These are phyloP conservation scores for Fusarium humuli DNA, from an alignment of 2,329 filamentous ascomycete species.

Conservation along the genomic window DNA sequence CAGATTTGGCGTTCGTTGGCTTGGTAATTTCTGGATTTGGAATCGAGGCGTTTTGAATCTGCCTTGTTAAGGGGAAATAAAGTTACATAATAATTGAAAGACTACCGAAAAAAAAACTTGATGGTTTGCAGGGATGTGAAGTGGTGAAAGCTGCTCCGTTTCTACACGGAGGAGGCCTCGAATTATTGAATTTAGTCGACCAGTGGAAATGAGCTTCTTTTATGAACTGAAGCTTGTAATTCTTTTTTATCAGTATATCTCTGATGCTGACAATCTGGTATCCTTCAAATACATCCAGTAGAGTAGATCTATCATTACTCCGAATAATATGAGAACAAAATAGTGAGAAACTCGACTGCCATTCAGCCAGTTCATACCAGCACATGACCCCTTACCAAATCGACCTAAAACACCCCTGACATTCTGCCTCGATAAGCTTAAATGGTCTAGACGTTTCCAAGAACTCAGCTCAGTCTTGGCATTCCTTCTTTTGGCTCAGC, in stretches of 20 bases:
- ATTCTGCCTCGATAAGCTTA: constrained; percentile 21
- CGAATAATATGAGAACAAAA: no score
- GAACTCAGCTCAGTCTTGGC: constrained; percentile 28
- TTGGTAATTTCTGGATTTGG: background rate
- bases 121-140: background rate
- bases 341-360: background rate
- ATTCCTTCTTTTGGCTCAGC: constrained; percentile 21
- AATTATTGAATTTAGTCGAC: background rate
- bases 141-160: background rate
- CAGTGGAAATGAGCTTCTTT: constrained; percentile 12
- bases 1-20: constrained; percentile 6
- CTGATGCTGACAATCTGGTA: background rate
- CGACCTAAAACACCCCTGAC: background rate
- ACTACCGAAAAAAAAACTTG: background rate
- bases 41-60: constrained; percentile 12
- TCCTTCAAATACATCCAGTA: background rate
- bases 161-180: constrained; percentile 7
- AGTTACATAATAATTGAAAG: constrained; percentile 9
- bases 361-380: background rate
- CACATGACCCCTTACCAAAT: constrained; percentile 6
- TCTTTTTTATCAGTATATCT: background rate
- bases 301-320: no score
- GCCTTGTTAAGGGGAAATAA: constrained; percentile 5
- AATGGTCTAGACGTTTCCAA: constrained; percentile 27
- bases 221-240: background rate